Percentiles rank a stretch among this genome's conserved stretches.
Conservation (phyloP, 176 grass and related monocot genomes). For the Alloteropsis semialata region DNA sequence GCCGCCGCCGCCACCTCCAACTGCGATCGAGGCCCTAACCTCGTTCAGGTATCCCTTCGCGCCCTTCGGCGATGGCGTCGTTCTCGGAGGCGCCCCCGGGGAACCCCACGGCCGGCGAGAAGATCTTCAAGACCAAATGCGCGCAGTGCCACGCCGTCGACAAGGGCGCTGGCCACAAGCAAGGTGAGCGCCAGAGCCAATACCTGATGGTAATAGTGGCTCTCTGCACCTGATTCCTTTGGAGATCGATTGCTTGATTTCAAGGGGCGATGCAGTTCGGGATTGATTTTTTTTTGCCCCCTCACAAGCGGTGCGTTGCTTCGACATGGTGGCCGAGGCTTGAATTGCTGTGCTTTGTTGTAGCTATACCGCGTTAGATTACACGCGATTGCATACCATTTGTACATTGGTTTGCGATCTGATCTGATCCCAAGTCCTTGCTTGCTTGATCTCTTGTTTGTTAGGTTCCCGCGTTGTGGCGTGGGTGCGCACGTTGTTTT, state of each 20-base stretch:
- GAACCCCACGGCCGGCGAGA: conserved; percentile 61
- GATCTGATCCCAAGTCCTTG: neutral
- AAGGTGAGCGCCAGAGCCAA: conserved; percentile 41
- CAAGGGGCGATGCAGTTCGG: neutral
- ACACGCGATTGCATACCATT: neutral
- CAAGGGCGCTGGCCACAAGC: conserved; percentile 82
- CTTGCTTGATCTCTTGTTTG: neutral
- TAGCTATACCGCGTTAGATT: neutral
- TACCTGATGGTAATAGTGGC: neutral
- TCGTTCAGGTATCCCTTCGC: neutral
- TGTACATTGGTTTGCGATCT: neutral
- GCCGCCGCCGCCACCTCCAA: neutral
- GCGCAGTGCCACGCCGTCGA: conserved; percentile 97
- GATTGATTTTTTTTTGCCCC: neutral
- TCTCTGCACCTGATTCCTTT: neutral
- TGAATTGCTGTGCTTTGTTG: neutral
- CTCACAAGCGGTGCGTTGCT: neutral
- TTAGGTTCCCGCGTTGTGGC: neutral
- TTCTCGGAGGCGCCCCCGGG: conserved; percentile 73
- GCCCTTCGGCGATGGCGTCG: conserved; percentile 49
- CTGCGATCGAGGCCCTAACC: neutral
- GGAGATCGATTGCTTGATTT: neutral
- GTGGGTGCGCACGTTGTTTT: neutral
- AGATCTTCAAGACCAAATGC: conserved; percentile 98
- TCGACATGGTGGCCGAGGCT: neutral